Base-by-base conservation (phyloP, 2,329 filamentous ascomycete species). In the Penicillium sumatraense region DNA sequence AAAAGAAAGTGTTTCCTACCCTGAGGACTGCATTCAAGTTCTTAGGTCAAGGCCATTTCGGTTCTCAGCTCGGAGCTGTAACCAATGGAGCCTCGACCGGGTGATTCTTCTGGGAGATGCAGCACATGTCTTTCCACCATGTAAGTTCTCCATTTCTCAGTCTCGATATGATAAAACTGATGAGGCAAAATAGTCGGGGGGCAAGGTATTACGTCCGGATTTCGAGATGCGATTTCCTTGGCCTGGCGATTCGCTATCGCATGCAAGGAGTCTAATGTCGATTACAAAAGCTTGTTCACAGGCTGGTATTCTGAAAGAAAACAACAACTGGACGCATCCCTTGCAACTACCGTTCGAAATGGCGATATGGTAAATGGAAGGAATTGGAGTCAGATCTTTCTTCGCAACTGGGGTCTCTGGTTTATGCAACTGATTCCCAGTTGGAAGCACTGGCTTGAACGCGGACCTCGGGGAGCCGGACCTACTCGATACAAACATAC, bases 41-140 rank as follows among this genome's bases (percentile, higher is more conserved):
- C 64, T 80, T 3, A 74, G 80, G 3, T 81, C 75, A 14, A 62
- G 78, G 11, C 79, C 79, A 0, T 81, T 80, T 57, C 65, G 60
- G 0, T 83, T 82, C 58, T 71, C 75, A 0, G 75, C 77, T 18
- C 72, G 76, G 51, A 75, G 75, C 38, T 79, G 78, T 54, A 81
- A 82, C 54, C 72, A 68, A 31, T 83, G 81, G 81, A 72, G 72
- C 18, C 59, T 71, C 27, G 69, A 68, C 11, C 63, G 72, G 9
- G 75, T 75, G 0, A 70, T 81, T 23, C 66, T 83, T 0, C 77
- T 75, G 38, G 80, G 81, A 14, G 80, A 83, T 57, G 73, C 80
- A 5, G 80, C 80, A 2, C 80, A 83, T 62, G 81, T 82, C 4
- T 82, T 82, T 54, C 81, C 80, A 5, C 80, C 80, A 2, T 82